Conservation (phyloP, 306 rosid genomes). For the Pyrus pyrifolia region DNA sequence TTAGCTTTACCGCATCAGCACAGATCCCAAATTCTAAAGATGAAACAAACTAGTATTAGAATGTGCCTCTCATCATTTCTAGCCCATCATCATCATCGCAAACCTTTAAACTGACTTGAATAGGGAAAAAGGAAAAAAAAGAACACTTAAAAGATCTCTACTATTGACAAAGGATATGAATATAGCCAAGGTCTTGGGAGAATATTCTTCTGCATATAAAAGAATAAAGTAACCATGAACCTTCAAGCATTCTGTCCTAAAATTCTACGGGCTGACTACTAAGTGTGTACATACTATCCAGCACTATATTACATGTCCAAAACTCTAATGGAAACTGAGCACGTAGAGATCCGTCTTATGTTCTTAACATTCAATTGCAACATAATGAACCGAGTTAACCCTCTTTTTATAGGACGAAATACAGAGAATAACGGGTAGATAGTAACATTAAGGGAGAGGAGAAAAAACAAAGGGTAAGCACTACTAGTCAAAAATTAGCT, state of each 20-base stretch:
- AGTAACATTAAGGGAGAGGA: slow-evolving; percentile 1
- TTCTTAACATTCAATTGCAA: neutral
- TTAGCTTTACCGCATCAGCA: neutral
- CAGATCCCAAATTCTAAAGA: neutral
- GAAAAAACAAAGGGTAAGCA: neutral
- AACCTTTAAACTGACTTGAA: neutral
- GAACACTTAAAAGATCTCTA: neutral
- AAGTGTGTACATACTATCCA: neutral
- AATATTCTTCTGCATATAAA: neutral
- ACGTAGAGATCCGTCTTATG: neutral
- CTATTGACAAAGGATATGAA: neutral
- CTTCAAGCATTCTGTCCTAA: neutral
- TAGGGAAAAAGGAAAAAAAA: neutral
- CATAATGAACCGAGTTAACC: neutral
- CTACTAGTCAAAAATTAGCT: neutral
- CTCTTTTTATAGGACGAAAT: neutral
- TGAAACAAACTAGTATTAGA: neutral
- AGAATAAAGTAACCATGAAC: neutral
- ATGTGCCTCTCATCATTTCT: neutral
- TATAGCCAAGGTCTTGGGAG: neutral
- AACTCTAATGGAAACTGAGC: neutral
- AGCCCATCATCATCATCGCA: neutral
- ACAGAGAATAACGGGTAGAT: neutral
- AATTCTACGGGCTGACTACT: neutral
- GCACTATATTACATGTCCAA: neutral